Evolutionary conservation across 2,329 filamentous ascomycete species (phyloP).

Genomic region (Ceratocystis lukuohia): DNA sequence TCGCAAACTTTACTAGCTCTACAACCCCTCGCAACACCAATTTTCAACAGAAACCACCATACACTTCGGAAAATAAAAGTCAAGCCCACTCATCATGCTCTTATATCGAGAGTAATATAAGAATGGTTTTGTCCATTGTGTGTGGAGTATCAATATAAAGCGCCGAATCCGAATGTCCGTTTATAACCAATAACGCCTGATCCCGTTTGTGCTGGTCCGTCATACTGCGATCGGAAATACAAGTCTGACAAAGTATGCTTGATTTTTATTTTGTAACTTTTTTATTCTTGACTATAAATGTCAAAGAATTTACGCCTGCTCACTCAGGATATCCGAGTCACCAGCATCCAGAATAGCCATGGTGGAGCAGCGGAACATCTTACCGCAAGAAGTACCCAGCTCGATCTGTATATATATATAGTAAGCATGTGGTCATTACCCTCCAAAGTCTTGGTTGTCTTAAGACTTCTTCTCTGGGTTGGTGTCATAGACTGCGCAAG

Average conservation of each 20-base stretch:
- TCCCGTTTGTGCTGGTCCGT: conserved; percentile 7
- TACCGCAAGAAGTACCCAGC: conserved; percentile 94
- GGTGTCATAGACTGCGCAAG: conserved; percentile 26
- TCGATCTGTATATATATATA: conserved; percentile 58
- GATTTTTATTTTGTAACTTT: conserved; percentile 11
- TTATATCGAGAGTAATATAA: background rate
- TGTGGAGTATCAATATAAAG: conserved; percentile 8
- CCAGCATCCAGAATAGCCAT: conserved; percentile 95
- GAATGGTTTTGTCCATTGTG: background rate
- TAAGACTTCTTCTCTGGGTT: conserved; percentile 85
- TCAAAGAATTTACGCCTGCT: conserved; percentile 34
- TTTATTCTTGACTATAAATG: conserved; percentile 13
- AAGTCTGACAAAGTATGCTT: conserved; percentile 11
- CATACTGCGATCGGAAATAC: conserved; percentile 4
- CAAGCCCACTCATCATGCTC: background rate
- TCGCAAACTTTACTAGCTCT: background rate
- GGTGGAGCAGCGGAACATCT: conserved; percentile 96
- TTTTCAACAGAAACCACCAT: background rate
- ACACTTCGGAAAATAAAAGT: conserved; percentile 3
- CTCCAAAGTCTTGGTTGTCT: conserved; percentile 62
- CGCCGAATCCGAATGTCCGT: conserved; percentile 4
- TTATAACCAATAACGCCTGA: conserved; percentile 15
- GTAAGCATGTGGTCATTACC: conserved; percentile 51
- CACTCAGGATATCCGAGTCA: conserved; percentile 92
- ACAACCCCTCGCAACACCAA: background rate